Base-by-base conservation (phyloP, 768 basidiomycete genomes). In the Pleurotus cornucopiae region DNA sequence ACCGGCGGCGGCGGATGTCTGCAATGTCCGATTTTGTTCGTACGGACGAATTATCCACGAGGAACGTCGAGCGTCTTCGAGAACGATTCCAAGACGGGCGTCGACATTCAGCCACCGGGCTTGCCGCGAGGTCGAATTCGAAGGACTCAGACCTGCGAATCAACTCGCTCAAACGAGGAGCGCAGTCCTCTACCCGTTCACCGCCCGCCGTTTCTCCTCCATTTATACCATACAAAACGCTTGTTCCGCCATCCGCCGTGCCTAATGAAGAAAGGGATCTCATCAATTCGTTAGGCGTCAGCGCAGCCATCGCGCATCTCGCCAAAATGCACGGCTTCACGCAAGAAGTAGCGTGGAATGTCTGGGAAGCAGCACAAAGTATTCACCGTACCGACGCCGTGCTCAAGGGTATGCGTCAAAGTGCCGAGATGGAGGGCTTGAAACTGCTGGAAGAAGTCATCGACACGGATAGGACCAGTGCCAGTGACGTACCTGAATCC, bases 311-410 rank as follows among this genome's bases (percentile, higher is more conserved):
- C 13, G n/a, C 37, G 20, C 34, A 21, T 14, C 37, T 53, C 41
- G 51, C 77, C 0, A 61, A 67, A 16, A 77, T 78, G 30, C 77
- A 81, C 41, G 75, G 76, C 13, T 77, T 78, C 57, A 65, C 63
- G 11, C 62, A 73, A 44, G 67, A 70, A 2, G 71, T 78, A 4
- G 78, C 79, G 16, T 66, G 70, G 49, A 64, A 64, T 12, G 68
- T 80, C 25, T 79, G 73, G 58, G 37, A 62, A 6, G 34, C 60
- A 0, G 64, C 72, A 18, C 59, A 66, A 46, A 74, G 67, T 56
- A 61, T 84, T 14, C 56, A 64, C 12, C 64, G 67, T 54, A 69
- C 77, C 21, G 78, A 79, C 51, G 63, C 66, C 45, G 65, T 74
- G 41, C 52, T 78, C 59, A 61, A 59, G 47, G 62, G 61, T 55